Evolutionary conservation across 202 grass and related monocot species (phyloP).

Genomic region (Schoenoplectus triqueter): DNA sequence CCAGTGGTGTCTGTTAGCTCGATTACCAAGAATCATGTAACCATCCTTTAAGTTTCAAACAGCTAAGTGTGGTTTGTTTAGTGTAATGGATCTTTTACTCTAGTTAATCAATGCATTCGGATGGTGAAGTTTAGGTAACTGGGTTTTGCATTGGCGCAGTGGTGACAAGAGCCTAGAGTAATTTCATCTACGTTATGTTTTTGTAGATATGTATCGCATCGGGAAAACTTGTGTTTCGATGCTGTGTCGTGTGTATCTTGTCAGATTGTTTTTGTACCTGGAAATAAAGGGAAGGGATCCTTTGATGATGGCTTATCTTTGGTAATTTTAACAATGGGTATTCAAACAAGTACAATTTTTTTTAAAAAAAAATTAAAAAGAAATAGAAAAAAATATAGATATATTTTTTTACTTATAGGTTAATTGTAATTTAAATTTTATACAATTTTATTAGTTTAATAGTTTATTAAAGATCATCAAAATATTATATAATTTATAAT

Average conservation of each 20-base stretch:
- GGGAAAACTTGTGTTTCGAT: not conserved
- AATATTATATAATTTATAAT: no score
- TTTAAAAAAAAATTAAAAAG: no score
- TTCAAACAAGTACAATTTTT: no score
- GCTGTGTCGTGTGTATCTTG: not conserved
- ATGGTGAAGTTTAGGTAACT: not conserved
- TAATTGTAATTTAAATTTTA: no score
- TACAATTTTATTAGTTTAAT: no score
- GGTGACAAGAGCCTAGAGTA: not conserved
- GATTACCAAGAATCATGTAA: not conserved
- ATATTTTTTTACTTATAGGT: no score
- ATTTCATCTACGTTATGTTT: not conserved
- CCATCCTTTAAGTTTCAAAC: not conserved
- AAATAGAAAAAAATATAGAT: no score
- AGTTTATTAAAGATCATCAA: no score
- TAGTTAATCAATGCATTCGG: not conserved
- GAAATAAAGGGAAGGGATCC: not conserved
- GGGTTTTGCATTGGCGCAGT: not conserved
- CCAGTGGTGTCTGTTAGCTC: constrained; percentile 54
- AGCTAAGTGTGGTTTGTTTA: not conserved
- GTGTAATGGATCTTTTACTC: not conserved
- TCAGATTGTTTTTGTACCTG: not conserved
- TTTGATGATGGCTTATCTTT: no score
- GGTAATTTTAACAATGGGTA: no score
- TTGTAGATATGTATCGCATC: not conserved